Base-by-base conservation (phyloP, 1,139 yeast genomes). In the Citeromyces hawaiiensis region DNA sequence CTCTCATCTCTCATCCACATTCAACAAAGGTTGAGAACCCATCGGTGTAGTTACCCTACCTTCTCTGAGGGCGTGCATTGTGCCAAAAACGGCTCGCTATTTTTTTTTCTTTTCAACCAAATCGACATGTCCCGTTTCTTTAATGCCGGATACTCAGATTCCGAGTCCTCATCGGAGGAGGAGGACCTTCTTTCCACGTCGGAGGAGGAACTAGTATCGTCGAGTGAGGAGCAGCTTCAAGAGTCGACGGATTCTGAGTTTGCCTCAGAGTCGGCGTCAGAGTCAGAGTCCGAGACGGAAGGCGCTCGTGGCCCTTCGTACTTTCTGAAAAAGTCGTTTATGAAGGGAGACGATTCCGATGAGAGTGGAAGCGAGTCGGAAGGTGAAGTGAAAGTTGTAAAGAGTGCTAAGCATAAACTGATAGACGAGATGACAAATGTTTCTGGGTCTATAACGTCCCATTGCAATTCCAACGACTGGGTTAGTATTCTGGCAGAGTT, bases 341-440 rank as follows among this genome's bases (percentile, higher is more conserved):
- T 66, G 46, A 70, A 70, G 52, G 70, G 73, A 16, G 61, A 64
- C 15, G 50, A 51, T 36, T 54, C 53, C 52, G 70, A 54, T 38
- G 60, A 66, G 34, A 78, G 70, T 45, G 82, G 72, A 46, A 59
- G 67, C 37, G 78, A 72, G 43, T 56, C 63, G 44, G 79, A 72
- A 42, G 78, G 70, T 45, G 85, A 77, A 45, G 81, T 79, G 59
- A 83, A 81, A 53, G 86, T 87, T 38, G 96, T 91, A 51, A 88
- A 83, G 63, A 78, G 93, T 44, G 96, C 96, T 43, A 86, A 83
- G 64, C 97, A 88, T 50, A 93, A 88, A 64, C 70, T 88, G 46
- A 59, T 86, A 49, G 97, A 87, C 57, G 98, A 91, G 60, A 73
- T 91, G 65, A 80, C 75, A 51, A 68, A 69, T 31, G 63, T 75